Percentiles rank a stretch among this genome's conserved stretches.
These are phyloP conservation scores for Daedaleopsis nitida DNA, from an alignment of 768 basidiomycete species.

Conservation along the genomic window DNA sequence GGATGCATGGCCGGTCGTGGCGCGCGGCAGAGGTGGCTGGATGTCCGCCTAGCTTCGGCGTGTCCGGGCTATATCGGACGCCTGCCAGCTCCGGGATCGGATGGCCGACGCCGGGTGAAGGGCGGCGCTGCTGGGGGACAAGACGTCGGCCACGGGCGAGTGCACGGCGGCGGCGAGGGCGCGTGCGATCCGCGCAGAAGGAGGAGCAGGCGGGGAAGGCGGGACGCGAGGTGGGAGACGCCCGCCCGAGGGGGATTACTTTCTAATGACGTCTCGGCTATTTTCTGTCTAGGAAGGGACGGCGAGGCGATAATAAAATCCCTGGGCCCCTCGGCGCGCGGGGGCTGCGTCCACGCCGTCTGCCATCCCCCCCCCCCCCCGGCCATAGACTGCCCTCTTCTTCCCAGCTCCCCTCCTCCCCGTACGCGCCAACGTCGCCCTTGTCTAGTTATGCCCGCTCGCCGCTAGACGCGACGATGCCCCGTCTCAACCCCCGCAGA, in stretches of 20 bases:
- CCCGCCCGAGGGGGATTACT: too few relatives aligned
- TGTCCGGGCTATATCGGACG: background rate
- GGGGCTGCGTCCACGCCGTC: background rate
- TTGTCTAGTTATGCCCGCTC: conserved; percentile 6
- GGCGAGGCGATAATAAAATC: background rate
- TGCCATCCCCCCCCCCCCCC: background rate
- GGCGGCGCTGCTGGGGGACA: too few relatives aligned
- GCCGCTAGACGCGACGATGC: conserved; percentile 2
- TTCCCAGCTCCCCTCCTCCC: background rate
- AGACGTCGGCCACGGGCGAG: too few relatives aligned
- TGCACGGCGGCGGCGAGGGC: too few relatives aligned
- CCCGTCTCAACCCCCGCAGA: background rate
- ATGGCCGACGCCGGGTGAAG: too few relatives aligned
- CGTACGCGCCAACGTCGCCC: background rate
- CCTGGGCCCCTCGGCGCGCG: background rate
- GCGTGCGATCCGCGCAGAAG: too few relatives aligned
- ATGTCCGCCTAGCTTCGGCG: background rate
- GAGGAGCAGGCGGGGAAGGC: too few relatives aligned
- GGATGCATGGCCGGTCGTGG: background rate
- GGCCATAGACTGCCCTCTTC: background rate
- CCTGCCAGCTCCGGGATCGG: background rate
- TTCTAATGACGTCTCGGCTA: conserved; percentile 12
- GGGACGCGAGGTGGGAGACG: too few relatives aligned
- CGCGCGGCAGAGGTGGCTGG: background rate
- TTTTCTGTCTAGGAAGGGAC: background rate